These are phyloP conservation scores for Phytophthora agathidicida DNA, from an alignment of 352 stramenopile genomes.

Conservation along the genomic window DNA sequence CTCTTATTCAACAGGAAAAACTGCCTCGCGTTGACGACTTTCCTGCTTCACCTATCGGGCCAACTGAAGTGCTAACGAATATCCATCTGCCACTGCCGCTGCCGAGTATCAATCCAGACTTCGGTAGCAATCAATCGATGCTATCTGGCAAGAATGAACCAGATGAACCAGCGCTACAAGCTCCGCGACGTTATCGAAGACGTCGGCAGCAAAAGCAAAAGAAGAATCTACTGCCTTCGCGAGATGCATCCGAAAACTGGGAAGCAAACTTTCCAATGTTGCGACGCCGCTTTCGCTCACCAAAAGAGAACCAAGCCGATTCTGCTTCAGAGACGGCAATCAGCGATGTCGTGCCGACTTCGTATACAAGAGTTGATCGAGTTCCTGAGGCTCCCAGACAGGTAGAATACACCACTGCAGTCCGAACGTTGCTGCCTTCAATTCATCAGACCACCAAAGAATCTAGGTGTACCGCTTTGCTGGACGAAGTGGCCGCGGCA, in stretches of 20 bases:
- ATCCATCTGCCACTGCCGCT: conserved; percentile 12
- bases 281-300: neutral
- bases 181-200: conserved; percentile 1
- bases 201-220: conserved; percentile 6
- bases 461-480: neutral
- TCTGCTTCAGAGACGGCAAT: neutral
- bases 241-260: conserved; percentile 19
- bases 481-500: neutral
- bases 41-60: conserved; percentile 7
- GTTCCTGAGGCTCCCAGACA: neutral
- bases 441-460: conserved; percentile 4
- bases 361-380: conserved; percentile 6
- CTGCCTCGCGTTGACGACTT: neutral
- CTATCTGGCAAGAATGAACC: neutral
- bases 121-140: conserved; percentile 6
- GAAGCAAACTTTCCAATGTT: conserved; percentile 23
- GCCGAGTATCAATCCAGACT: conserved; percentile 24
- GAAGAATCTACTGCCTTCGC: conserved; percentile 17
- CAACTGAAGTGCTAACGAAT: conserved; percentile 3
- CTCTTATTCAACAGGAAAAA: conserved; percentile 1
- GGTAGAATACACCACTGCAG: neutral
- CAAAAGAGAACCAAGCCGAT: neutral
- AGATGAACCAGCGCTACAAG: neutral
- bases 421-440: neutral
- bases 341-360: neutral